These are phyloP conservation scores for Drosera spatulata DNA, from an alignment of 179 eudicot genomes.

Conservation along the genomic window DNA sequence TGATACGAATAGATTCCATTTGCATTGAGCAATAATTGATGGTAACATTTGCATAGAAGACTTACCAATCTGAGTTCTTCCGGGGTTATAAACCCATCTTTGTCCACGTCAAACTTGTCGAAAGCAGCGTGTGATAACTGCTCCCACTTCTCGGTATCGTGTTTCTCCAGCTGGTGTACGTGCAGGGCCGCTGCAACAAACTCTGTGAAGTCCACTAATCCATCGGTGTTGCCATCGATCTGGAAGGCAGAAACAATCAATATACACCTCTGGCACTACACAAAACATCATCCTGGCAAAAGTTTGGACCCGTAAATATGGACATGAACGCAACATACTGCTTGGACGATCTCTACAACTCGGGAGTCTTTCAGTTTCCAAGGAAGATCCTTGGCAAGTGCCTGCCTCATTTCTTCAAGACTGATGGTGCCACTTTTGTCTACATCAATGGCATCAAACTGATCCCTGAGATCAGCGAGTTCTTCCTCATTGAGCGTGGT, in stretches of 20 bases:
- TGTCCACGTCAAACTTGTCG: slow-evolving; percentile 86
- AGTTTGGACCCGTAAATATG: background rate
- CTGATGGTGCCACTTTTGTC: slow-evolving; percentile 91
- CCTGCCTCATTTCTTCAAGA: slow-evolving; percentile 99
- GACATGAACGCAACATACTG: slow-evolving; percentile 24
- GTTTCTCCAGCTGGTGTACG: slow-evolving; percentile 89
- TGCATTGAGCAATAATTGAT: background rate
- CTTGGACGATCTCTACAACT: slow-evolving; percentile 82
- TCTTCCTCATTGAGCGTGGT: slow-evolving; percentile 75
- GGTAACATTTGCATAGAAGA: slow-evolving; percentile 7
- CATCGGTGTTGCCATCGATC: slow-evolving; percentile 96
- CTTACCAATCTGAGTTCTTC: slow-evolving; percentile 84
- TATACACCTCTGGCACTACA: too few species aligned
- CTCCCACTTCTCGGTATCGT: slow-evolving; percentile 73
- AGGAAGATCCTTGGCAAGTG: slow-evolving; percentile 94
- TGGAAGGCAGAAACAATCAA: slow-evolving; percentile 20
- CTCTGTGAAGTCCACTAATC: slow-evolving; percentile 84
- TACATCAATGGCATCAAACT: slow-evolving; percentile 88
- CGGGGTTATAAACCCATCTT: slow-evolving; percentile 85
- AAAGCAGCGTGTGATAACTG: slow-evolving; percentile 80
- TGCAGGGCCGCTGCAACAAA: slow-evolving; percentile 92
- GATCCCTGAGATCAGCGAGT: slow-evolving; percentile 79
- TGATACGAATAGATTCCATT: background rate
- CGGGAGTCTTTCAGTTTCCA: slow-evolving; percentile 89
- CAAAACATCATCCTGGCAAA: background rate